Evolutionary conservation across 768 basidiomycete species (phyloP).

Genomic region (Pleurotus cornucopiae): DNA sequence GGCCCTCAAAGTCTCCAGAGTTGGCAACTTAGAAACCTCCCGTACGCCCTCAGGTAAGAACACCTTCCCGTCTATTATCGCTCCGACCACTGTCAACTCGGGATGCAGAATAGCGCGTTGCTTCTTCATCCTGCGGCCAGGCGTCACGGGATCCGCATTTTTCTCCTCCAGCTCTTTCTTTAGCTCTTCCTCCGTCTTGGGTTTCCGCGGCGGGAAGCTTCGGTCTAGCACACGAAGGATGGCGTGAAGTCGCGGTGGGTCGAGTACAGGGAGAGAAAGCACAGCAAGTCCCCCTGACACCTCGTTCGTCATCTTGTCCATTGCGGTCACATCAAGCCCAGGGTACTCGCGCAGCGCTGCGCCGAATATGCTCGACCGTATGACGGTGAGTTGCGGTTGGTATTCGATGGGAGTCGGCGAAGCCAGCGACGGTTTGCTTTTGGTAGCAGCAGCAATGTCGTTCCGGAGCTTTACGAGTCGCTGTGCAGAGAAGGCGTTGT

Average conservation of each 20-base stretch:
- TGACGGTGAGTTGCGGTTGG: constrained; percentile 58
- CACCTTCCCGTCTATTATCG: constrained; percentile 72
- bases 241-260: constrained; percentile 68
- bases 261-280: constrained; percentile 58
- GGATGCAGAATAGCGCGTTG: constrained; percentile 52
- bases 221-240: constrained; percentile 66
- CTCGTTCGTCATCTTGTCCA: constrained; percentile 49
- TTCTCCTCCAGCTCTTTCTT: constrained; percentile 45
- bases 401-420: constrained; percentile 16
- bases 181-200: constrained; percentile 48
- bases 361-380: constrained; percentile 77
- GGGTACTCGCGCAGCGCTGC: constrained; percentile 65
- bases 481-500: constrained; percentile 68
- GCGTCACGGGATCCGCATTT: constrained; percentile 62
- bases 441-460: constrained; percentile 55
- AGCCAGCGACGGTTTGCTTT: constrained; percentile 20
- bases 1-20: constrained; percentile 69
- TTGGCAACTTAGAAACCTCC: constrained; percentile 70
- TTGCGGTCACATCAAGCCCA: constrained; percentile 42
- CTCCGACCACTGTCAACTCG: constrained; percentile 71
- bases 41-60: constrained; percentile 57
- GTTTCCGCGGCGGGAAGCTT: constrained; percentile 55
- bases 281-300: constrained; percentile 62
- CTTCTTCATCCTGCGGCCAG: constrained; percentile 66
- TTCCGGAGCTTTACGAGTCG: constrained; percentile 65